phyloP scores from a whole-genome alignment of 139 green algal species.

The Coccomyxa sp. region DNA sequence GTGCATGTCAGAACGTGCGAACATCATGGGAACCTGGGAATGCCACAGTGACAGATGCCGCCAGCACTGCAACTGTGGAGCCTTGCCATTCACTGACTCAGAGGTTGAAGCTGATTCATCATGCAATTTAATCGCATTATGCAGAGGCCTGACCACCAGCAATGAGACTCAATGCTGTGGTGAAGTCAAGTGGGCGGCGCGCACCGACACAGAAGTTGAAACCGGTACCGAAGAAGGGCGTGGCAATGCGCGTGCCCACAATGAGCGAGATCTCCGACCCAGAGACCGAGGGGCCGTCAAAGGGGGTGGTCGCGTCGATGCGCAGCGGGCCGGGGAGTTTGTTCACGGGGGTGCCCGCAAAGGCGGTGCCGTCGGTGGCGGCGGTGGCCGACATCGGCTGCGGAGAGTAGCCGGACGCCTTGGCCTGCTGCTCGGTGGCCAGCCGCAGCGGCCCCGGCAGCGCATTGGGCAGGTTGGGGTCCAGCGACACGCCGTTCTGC shows the following conservation, averaged over 20 bases:
- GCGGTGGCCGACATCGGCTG: background rate
- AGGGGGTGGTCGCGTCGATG: background rate
- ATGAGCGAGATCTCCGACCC: background rate
- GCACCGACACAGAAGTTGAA: slow-evolving; percentile 13
- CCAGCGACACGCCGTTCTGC: background rate
- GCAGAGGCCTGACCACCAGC: too few species aligned
- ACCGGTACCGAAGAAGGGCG: slow-evolving; percentile 8
- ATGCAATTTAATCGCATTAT: too few species aligned
- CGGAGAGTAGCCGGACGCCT: background rate
- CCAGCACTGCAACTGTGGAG: too few species aligned
- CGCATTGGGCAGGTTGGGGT: background rate
- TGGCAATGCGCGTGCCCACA: background rate
- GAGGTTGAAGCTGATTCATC: too few species aligned
- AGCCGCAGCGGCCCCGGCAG: background rate
- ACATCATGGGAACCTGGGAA: too few species aligned
- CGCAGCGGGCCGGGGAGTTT: background rate
- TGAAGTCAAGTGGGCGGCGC: too few species aligned
- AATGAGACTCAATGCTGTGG: too few species aligned
- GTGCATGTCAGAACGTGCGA: too few species aligned
- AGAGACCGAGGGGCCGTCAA: background rate
- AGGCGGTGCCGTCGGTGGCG: background rate
- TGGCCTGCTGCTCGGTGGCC: background rate
- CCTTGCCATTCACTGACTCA: too few species aligned
- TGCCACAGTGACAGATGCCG: too few species aligned
- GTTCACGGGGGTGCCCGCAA: background rate